These are phyloP conservation scores for Paecilomyces formosus DNA, from an alignment of 2,329 filamentous ascomycete species.

Conservation along the genomic window DNA sequence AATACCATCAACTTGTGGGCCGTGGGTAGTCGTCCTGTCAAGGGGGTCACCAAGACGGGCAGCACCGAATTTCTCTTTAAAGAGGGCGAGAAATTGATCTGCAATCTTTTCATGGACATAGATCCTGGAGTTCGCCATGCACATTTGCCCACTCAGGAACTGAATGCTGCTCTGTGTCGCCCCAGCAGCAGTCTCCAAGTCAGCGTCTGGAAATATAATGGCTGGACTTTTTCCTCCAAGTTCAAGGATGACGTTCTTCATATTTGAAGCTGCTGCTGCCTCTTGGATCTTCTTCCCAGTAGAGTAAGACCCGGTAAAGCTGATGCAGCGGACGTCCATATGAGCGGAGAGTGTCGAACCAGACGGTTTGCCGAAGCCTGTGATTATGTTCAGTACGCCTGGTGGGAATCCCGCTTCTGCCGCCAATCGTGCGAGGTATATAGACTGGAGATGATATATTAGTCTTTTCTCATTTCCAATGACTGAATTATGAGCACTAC, in stretches of 20 bases:
- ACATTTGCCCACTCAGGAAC: constrained; percentile 52
- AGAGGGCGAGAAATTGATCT: constrained; percentile 69
- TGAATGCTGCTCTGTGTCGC: constrained; percentile 43
- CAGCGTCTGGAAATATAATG: constrained; percentile 29
- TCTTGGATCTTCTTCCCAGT: constrained; percentile 47
- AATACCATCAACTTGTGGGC: constrained; percentile 71
- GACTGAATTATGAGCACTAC: constrained; percentile 6
- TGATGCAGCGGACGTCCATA: constrained; percentile 54
- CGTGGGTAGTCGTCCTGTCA: constrained; percentile 68
- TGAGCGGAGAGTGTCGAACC: constrained; percentile 43
- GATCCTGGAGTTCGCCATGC: constrained; percentile 58
- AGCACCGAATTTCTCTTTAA: constrained; percentile 64
- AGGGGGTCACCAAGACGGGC: constrained; percentile 79
- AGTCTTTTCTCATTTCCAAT: background rate
- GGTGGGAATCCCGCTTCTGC: constrained; percentile 36
- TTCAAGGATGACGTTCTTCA: constrained; percentile 28
- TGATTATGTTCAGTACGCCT: constrained; percentile 45
- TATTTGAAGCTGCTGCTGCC: constrained; percentile 26
- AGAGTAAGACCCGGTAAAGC: constrained; percentile 53
- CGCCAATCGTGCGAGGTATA: constrained; percentile 28
- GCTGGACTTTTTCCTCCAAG: constrained; percentile 28
- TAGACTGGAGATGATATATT: constrained; percentile 14
- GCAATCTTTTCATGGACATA: constrained; percentile 81
- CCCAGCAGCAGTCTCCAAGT: constrained; percentile 40
- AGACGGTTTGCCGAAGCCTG: constrained; percentile 56